Percentiles rank a stretch among this genome's conserved stretches.
Conservation (phyloP, 169 alveolate species). For the Cryptosporidium viatorum region DNA sequence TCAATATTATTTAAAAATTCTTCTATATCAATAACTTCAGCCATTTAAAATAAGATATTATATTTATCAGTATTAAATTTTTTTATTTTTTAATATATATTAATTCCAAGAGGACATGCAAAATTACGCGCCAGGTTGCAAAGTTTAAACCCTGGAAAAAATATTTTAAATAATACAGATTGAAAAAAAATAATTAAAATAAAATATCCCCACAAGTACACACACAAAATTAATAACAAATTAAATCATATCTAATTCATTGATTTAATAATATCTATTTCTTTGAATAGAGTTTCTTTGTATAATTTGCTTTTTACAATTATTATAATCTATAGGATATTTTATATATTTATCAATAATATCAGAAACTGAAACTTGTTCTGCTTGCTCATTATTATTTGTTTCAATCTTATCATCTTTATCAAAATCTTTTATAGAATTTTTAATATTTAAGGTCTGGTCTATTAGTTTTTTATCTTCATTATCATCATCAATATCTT, state of each 20-base stretch:
- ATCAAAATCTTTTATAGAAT: not conserved
- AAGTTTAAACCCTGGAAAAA: constrained; percentile 21
- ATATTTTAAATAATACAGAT: not conserved
- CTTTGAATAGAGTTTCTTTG: constrained; percentile 60
- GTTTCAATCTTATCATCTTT: not conserved
- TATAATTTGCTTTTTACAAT: constrained; percentile 27
- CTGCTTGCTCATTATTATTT: not conserved
- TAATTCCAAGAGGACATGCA: constrained; percentile 8
- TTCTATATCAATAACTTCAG: not conserved
- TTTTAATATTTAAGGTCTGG: not conserved
- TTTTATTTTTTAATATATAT: not conserved
- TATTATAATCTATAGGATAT: constrained; percentile 26
- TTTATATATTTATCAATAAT: constrained; percentile 54
- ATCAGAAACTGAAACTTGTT: constrained; percentile 15
- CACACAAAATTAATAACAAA: not conserved
- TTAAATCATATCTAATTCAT: not conserved
- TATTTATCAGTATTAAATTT: not conserved
- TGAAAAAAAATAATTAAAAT: not conserved
- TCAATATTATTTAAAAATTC: constrained; percentile 30
- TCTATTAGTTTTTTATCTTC: not conserved
- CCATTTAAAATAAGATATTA: constrained; percentile 5
- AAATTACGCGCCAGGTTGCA: not conserved
- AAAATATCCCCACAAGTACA: not conserved
- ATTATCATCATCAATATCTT: not conserved
- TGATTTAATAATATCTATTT: constrained; percentile 34